Percentiles rank a stretch among this genome's conserved stretches.
These are phyloP conservation scores for Myxozyma mucilagina DNA, from an alignment of 805 yeast genomes.

Conservation along the genomic window DNA sequence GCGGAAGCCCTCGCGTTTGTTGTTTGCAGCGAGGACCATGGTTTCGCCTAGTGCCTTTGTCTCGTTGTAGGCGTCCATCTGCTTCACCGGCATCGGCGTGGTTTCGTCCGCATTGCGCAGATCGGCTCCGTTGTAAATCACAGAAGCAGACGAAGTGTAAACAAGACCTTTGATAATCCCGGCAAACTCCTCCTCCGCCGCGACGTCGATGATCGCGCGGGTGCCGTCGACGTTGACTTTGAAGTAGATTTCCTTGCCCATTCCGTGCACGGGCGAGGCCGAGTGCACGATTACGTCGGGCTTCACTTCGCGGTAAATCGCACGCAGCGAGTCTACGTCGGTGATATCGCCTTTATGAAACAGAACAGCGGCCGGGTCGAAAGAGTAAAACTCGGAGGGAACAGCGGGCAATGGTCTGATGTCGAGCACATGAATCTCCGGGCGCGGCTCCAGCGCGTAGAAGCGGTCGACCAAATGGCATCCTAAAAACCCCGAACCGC, in stretches of 20 bases:
- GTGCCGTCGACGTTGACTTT: slow-evolving; percentile 94
- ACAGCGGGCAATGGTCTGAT: slow-evolving; percentile 76
- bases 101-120: slow-evolving; percentile 88
- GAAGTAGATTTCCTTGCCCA: slow-evolving; percentile 75
- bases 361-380: slow-evolving; percentile 53
- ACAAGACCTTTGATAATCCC: slow-evolving; percentile 63
- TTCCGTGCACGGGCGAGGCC: slow-evolving; percentile 95
- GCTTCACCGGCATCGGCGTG: slow-evolving; percentile 87
- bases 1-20: slow-evolving; percentile 49
- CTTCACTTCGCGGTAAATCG: slow-evolving; percentile 57
- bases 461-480: slow-evolving; percentile 87
- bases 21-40: slow-evolving; percentile 73
- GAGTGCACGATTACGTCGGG: slow-evolving; percentile 88
- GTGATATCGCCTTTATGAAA: slow-evolving; percentile 86
- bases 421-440: slow-evolving; percentile 83
- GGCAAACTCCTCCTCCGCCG: slow-evolving; percentile 27
- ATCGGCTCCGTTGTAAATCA: slow-evolving; percentile 92
- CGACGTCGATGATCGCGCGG: slow-evolving; percentile 56
- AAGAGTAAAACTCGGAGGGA: slow-evolving; percentile 68
- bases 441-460: slow-evolving; percentile 60
- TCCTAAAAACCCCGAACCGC: slow-evolving; percentile 95
- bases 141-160: slow-evolving; percentile 97
- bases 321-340: slow-evolving; percentile 54
- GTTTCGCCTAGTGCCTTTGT: slow-evolving; percentile 78
- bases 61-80: slow-evolving; percentile 96